phyloP scores from a whole-genome alignment of 352 stramenopile genomes.

The Pythium dissimile region DNA sequence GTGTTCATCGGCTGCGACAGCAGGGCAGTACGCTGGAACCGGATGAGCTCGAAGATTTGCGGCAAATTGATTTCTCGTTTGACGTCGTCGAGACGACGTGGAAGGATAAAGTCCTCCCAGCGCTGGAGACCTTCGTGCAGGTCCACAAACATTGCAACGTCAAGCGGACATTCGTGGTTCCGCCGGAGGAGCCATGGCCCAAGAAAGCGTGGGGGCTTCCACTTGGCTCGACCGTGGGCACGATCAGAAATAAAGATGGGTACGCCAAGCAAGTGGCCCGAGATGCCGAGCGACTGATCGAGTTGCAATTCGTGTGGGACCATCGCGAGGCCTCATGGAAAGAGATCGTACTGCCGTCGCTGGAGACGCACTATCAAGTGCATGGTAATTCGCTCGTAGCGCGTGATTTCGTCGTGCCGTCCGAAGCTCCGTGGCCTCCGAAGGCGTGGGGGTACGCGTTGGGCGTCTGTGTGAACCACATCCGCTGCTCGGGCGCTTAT shows the following conservation, averaged over 20 bases:
- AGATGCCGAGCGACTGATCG: constrained; percentile 11
- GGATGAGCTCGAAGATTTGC: constrained; percentile 12
- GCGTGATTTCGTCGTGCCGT: constrained; percentile 22
- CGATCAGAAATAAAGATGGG: constrained; percentile 6
- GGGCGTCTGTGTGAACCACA: constrained; percentile 20
- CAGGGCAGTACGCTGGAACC: constrained; percentile 3
- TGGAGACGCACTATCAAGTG: constrained; percentile 14
- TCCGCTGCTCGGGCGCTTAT: constrained; percentile 18
- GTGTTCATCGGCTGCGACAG: constrained; percentile 22
- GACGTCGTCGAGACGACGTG: constrained; percentile 21
- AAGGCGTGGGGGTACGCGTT: constrained; percentile 13
- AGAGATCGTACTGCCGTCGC: constrained; percentile 9
- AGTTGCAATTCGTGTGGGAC: constrained; percentile 27
- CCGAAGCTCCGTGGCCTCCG: constrained; percentile 15
- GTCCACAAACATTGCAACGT: constrained; percentile 19
- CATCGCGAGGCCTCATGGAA: constrained; percentile 18
- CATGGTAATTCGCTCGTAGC: constrained; percentile 16
- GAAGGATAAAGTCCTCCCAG: constrained; percentile 16
- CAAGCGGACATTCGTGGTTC: constrained; percentile 18
- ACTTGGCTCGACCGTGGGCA: constrained; percentile 13
- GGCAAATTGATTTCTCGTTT: constrained; percentile 22
- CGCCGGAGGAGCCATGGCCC: constrained; percentile 14
- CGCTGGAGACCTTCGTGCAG: constrained; percentile 12
- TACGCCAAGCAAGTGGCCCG: constrained; percentile 21
- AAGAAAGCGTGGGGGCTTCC: constrained; percentile 20